Evolutionary conservation across 805 yeast species (phyloP).

Genomic region (Clavispora asparagi): DNA sequence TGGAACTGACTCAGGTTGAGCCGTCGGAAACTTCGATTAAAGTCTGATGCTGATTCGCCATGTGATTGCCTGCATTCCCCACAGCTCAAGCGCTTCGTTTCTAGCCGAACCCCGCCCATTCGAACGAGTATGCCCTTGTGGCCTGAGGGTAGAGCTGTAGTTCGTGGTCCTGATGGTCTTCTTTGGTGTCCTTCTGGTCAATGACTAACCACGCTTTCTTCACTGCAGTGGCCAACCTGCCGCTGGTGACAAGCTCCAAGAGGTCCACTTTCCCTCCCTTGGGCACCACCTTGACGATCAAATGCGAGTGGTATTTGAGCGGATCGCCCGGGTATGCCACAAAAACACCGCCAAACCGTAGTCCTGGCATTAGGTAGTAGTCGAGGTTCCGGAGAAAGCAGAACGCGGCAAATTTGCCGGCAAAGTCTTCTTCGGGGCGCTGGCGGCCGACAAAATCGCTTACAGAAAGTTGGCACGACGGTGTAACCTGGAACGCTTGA

Average conservation of each 20-base stretch:
- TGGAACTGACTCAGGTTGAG: no score
- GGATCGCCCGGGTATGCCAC: conserved; percentile 96
- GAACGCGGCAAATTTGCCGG: conserved; percentile 21
- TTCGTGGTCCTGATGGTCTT: conserved; percentile 1
- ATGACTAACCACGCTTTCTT: conserved; percentile 75
- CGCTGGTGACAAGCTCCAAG: conserved; percentile 68
- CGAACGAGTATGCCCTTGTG: conserved; percentile 61
- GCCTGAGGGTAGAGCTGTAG: background rate
- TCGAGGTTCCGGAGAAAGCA: conserved; percentile 38
- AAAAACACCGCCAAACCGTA: conserved; percentile 85
- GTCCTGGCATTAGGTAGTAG: conserved; percentile 71
- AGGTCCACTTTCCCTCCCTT: conserved; percentile 42
- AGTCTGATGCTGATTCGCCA: no score
- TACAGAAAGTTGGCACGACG: background rate
- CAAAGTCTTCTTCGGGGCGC: conserved; percentile 5
- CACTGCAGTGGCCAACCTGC: conserved; percentile 87
- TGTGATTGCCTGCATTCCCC: no score
- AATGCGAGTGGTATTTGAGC: conserved; percentile 81
- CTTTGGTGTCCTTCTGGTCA: conserved; percentile 24
- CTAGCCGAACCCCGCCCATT: conserved; percentile 99
- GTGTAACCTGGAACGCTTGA: background rate
- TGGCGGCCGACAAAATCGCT: conserved; percentile 1
- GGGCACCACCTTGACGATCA: conserved; percentile 50
- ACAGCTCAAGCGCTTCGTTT: no score
- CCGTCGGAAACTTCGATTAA: no score